Evolutionary conservation across 1,284 basidiomycete genomes (phyloP), one percentile per base, ranked within the genome.

Genomic region (Apiotrichum akiyoshidainum): DNA sequence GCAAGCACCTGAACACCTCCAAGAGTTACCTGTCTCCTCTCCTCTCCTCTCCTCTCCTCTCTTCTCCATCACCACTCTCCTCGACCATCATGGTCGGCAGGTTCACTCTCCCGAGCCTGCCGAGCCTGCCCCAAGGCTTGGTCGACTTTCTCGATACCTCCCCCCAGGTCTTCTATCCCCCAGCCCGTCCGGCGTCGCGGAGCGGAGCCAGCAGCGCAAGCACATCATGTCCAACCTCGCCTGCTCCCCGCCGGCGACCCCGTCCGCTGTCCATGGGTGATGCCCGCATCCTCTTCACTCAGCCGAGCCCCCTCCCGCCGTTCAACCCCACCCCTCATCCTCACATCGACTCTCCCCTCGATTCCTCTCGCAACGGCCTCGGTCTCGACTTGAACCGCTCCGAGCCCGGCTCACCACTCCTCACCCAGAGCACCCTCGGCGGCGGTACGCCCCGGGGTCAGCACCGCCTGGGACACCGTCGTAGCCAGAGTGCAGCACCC

Each of bases 81-180:
- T 31, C 26, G 4, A 31, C 35, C 34, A 50, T 42, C 39, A 56
- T 60, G 55, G 55, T 53, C 52, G 59, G 55, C 51, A 48, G 59
- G 59, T 57, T 60, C 51, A 46, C 41, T 6, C 59, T 60, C n/a
- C 55, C 59, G 47, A 60, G 54, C 51, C 55, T 60, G 55, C 59
- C 59, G 40, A 57, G 55, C 55, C 26, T 60, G 5, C 46, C 55
- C 17, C 31, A 51, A 11, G 54, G 47, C 21, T 37, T 60, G 14
- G 42, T 51, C 17, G 52, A 54, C 44, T 39, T 54, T 11, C 33
- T 54, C 42, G 59, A 60, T 52, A 57, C 59, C 10, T 60, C 59
- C 11, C 59, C 59, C 4, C 59, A 45, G 6, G 59, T 60, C 42
- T 60, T 60, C 48, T 60, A 60, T 39, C 59, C 59, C 12, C 50